Evolutionary conservation across 2,329 filamentous ascomycete species (phyloP).

Genomic region (Magnaporthiopsis poae): DNA sequence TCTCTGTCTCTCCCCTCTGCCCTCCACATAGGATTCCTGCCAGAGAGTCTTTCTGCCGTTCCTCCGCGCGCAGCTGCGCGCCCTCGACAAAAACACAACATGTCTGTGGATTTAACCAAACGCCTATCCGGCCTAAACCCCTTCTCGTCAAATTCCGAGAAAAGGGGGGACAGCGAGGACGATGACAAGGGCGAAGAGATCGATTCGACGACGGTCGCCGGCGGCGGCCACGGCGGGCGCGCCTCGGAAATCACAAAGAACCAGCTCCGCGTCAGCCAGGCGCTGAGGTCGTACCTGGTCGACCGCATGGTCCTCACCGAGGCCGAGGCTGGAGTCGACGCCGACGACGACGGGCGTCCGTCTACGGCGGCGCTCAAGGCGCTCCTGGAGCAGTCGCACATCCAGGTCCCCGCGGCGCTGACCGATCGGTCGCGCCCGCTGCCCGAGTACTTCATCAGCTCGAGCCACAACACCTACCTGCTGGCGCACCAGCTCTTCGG

Average conservation of each 20-base stretch:
- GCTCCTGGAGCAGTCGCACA: constrained; percentile 47
- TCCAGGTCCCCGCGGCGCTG: constrained; percentile 43
- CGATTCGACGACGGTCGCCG: constrained; percentile 41
- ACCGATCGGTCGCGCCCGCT: constrained; percentile 50
- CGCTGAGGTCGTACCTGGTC: constrained; percentile 45
- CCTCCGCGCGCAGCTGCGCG: not conserved
- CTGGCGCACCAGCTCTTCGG: constrained; percentile 61
- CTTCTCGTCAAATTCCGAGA: not conserved
- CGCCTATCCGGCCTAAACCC: constrained; percentile 3
- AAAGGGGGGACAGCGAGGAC: constrained; percentile 18
- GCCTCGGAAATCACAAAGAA: constrained; percentile 37
- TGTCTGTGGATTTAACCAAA: constrained; percentile 2
- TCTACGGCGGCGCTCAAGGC: constrained; percentile 35
- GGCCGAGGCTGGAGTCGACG: constrained; percentile 36
- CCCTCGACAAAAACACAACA: not conserved
- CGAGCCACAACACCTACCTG: constrained; percentile 65
- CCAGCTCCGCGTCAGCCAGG: constrained; percentile 49
- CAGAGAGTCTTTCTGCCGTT: not conserved
- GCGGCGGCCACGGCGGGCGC: constrained; percentile 42
- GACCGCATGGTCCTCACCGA: constrained; percentile 40
- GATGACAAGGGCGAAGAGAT: constrained; percentile 46
- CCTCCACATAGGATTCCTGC: too few relatives aligned
- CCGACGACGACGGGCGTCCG: constrained; percentile 22
- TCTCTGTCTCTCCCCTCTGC: not conserved
- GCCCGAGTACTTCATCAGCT: constrained; percentile 63